Percentiles rank a stretch among this genome's conserved stretches.
Conservation (phyloP, 768 basidiomycete genomes). For the Psilocybe cubensis region DNA sequence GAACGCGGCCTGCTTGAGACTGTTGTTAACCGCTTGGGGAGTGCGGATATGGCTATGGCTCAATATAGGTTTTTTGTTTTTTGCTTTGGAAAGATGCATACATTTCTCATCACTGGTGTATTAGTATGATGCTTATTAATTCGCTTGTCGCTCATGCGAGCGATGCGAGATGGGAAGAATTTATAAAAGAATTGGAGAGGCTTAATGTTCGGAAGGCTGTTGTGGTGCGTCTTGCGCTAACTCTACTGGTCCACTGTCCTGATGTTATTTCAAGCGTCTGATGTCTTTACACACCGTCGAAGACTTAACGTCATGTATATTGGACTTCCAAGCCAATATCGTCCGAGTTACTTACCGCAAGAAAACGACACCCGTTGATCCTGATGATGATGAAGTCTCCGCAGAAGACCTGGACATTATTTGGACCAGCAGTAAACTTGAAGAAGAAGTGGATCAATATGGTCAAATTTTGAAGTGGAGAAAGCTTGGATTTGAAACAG, state of each 20-base stretch:
- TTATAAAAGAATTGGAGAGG: constrained; percentile 73
- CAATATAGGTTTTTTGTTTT: constrained; percentile 62
- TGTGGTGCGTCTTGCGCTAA: constrained; percentile 56
- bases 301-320: constrained; percentile 80
- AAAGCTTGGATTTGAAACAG: constrained; percentile 75
- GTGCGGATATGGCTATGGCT: constrained; percentile 84
- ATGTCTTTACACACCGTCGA: constrained; percentile 84
- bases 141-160: constrained; percentile 81
- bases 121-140: constrained; percentile 89
- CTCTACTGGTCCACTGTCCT: background rate
- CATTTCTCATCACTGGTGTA: no score
- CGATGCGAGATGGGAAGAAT: constrained; percentile 78
- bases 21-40: constrained; percentile 78
- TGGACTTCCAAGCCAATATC: constrained; percentile 89
- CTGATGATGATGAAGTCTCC: constrained; percentile 63
- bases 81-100: background rate
- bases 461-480: constrained; percentile 69
- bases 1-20: constrained; percentile 75
- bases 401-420: constrained; percentile 61
- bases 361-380: constrained; percentile 79
- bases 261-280: constrained; percentile 54
- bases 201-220: constrained; percentile 83
- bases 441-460: constrained; percentile 52
- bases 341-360: constrained; percentile 78
- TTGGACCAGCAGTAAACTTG: constrained; percentile 66